phyloP scores from a whole-genome alignment of 2,329 filamentous ascomycete genomes.

The Drechslerella dactyloides region DNA sequence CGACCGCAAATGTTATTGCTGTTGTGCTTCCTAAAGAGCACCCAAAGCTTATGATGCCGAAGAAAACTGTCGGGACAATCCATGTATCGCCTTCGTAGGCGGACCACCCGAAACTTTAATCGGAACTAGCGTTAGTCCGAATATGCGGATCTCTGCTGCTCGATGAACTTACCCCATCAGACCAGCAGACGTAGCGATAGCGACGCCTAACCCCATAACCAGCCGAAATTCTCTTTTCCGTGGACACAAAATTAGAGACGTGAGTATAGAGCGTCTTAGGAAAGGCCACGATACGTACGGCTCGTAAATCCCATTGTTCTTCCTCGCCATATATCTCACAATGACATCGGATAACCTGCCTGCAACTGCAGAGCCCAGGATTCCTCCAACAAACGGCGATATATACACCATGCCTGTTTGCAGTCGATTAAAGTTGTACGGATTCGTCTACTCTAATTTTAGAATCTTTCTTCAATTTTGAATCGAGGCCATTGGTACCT shows the following conservation, averaged over 20 bases:
- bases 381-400: conserved; percentile 84
- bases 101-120: conserved; percentile 78
- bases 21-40: conserved; percentile 90
- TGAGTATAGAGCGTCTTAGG: not conserved
- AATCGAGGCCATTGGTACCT: conserved; percentile 56
- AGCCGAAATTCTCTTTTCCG: conserved; percentile 74
- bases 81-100: conserved; percentile 75
- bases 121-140: not conserved
- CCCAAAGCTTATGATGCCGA: conserved; percentile 88
- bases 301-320: conserved; percentile 93
- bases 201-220: conserved; percentile 82
- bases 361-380: conserved; percentile 89
- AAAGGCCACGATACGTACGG: conserved; percentile 64
- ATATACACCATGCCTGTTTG: conserved; percentile 87
- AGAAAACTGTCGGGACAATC: conserved; percentile 93
- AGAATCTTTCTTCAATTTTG: conserved; percentile 55
- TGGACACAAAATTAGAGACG: not conserved
- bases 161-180: conserved; percentile 71
- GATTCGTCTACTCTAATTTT: conserved; percentile 57
- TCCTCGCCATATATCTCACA: conserved; percentile 78
- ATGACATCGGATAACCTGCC: conserved; percentile 86
- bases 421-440: conserved; percentile 81
- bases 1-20: conserved; percentile 89
- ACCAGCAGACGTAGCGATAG: conserved; percentile 78
- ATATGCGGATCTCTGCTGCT: not conserved